Conservation (phyloP, 108 stramenopile species). For the Licmophora abbreviata region DNA sequence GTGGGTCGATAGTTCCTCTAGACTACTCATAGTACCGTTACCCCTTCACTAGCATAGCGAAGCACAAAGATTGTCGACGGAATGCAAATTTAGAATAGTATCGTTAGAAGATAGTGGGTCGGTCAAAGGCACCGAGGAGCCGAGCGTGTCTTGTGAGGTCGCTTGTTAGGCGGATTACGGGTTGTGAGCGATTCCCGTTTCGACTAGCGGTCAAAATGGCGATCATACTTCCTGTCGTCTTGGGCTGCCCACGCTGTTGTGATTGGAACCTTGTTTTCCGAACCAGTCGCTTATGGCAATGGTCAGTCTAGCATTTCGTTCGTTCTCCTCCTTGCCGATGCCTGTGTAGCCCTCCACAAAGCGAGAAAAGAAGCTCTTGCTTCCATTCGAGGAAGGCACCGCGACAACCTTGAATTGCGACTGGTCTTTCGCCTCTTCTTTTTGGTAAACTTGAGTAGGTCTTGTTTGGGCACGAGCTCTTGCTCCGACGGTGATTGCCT, state of each 20-base stretch:
- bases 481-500: slow-evolving; percentile 1
- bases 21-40: too few species aligned
- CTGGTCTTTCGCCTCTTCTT: slow-evolving; percentile 1
- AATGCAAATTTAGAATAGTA: neutral
- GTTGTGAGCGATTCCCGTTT: too few species aligned
- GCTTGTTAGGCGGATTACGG: too few species aligned
- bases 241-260: neutral
- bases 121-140: too few species aligned
- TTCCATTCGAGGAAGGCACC: slow-evolving; percentile 2
- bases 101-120: too few species aligned
- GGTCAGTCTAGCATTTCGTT: slow-evolving; percentile 50
- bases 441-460: neutral
- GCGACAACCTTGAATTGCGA: slow-evolving; percentile 5
- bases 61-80: too few species aligned
- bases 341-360: slow-evolving; percentile 80
- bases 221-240: neutral
- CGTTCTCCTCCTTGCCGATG: slow-evolving; percentile 42
- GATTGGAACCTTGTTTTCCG: slow-evolving; percentile 30
- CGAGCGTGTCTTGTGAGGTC: too few species aligned
- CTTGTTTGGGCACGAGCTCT: neutral
- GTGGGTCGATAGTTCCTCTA: too few species aligned
- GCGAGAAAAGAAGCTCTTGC: slow-evolving; percentile 64
- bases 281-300: slow-evolving; percentile 74
- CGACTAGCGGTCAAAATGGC: too few species aligned
- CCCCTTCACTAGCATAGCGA: too few species aligned